These are phyloP conservation scores for Ogataea allantospora DNA, from an alignment of 805 yeast species.

Conservation along the genomic window DNA sequence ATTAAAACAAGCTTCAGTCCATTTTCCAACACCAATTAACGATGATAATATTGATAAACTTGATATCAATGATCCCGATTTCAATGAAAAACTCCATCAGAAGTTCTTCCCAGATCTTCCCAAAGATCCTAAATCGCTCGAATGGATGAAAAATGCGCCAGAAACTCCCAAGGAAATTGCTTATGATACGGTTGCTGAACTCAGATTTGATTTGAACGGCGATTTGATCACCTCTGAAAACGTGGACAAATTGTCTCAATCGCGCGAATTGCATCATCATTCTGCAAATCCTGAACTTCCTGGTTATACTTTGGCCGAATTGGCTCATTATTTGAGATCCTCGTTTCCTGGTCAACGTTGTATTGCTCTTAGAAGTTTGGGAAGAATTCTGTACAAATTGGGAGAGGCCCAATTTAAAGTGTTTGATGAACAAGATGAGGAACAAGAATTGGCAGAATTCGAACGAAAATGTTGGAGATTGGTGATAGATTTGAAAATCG, in stretches of 20 bases:
- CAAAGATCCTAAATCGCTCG: constrained; percentile 70
- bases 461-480: constrained; percentile 68
- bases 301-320: constrained; percentile 85
- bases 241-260: constrained; percentile 14
- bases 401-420: constrained; percentile 55
- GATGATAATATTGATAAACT: constrained; percentile 28
- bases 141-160: constrained; percentile 85
- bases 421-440: constrained; percentile 32
- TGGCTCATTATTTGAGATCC: constrained; percentile 76
- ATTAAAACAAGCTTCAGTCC: constrained; percentile 42
- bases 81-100: constrained; percentile 73
- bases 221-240: constrained; percentile 51
- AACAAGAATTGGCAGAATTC: constrained; percentile 40
- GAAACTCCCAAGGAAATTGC: constrained; percentile 40
- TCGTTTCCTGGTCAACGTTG: constrained; percentile 82
- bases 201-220: constrained; percentile 89
- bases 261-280: constrained; percentile 86
- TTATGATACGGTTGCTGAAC: constrained; percentile 57
- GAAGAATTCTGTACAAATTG: constrained; percentile 79
- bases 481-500: constrained; percentile 56
- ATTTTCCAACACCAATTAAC: constrained; percentile 58
- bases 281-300: constrained; percentile 84
- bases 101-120: constrained; percentile 91
- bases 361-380: constrained; percentile 81
- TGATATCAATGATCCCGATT: constrained; percentile 75